Evolutionary conservation across 805 yeast species (phyloP).

Genomic region (Kazachstania bromeliacearum): DNA sequence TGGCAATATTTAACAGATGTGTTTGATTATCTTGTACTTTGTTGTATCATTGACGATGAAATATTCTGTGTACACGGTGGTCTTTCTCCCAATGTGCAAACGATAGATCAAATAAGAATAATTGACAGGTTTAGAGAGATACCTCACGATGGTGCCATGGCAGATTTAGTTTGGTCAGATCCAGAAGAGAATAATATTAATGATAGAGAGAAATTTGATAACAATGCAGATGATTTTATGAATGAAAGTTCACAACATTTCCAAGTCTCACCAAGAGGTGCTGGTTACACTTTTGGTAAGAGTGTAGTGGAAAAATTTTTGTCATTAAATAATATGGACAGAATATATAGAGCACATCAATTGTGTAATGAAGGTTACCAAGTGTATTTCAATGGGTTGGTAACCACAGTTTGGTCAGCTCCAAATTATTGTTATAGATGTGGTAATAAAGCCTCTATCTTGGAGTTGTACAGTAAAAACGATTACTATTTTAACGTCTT

Average conservation of each 20-base stretch:
- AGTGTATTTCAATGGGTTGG: constrained; percentile 78
- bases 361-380: constrained; percentile 95
- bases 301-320: constrained; percentile 85
- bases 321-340: constrained; percentile 64
- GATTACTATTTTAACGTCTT: constrained; percentile 78
- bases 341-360: constrained; percentile 90
- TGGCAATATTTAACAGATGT: constrained; percentile 89
- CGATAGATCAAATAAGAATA: constrained; percentile 81
- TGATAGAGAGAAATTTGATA: constrained; percentile 22
- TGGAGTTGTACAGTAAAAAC: constrained; percentile 68
- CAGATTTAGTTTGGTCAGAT: constrained; percentile 96
- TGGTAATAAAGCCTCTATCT: constrained; percentile 95
- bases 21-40: constrained; percentile 81
- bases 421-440: constrained; percentile 97
- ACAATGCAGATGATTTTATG: constrained; percentile 15
- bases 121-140: constrained; percentile 89
- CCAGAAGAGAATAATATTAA: constrained; percentile 76
- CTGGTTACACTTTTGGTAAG: constrained; percentile 92
- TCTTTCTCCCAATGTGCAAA: constrained; percentile 87
- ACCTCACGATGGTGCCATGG: constrained; percentile 99
- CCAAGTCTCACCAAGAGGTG: constrained; percentile 89
- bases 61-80: constrained; percentile 97
- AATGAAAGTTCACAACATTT: constrained; percentile 43
- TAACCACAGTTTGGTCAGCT: constrained; percentile 97
- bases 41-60: constrained; percentile 82